Base-by-base conservation (phyloP, 176 grass and related monocot genomes). In the Musa beccarii region DNA sequence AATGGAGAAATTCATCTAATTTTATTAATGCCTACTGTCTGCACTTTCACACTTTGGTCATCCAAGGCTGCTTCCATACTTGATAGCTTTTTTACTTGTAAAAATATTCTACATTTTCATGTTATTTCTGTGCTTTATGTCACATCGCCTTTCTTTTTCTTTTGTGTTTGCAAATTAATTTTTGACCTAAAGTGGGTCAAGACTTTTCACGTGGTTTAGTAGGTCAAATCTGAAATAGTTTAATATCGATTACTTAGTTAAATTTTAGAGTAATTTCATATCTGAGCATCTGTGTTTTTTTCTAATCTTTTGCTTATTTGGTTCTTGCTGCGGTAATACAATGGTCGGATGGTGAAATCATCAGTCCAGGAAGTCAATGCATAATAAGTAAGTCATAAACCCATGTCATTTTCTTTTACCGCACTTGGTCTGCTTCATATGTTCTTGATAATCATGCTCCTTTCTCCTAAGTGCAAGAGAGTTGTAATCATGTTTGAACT, bases 341-440 rank as follows among this genome's bases (percentile, higher is more conserved):
- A 74, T 79, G 53, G 68, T 88, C 66, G 69, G 75, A 69, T 65
- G 76, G 53, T 73, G 70, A 84, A 83, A 69, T 80, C 80, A 52
- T 52, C 88, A 91, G 92, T 91, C 88, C 61, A 87, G 88, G 75
- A 89, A 96, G 67, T 89, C 88, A 68, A 87, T 83, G 51, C 84
- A 89, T 85, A 93, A 86, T 82, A 98, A 87, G 95, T 98, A 89
- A 28, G 80, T 83, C 61, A 43, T n/a, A 8, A 77, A 67, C 14
- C 11, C 51, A 1, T 64, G 22, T 11, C 76, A 19, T 11, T 9
- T 54, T 57, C 29, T 50, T 79, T 78, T 6, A 69, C 23, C 17
- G 28, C 29, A 13, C 43, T 69, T 69, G 14, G 15, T 49, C 19
- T 65, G 72, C 9, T 78, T 52, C 11, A 0, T 11, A 49, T 76